Conservation (phyloP, 306 rosid genomes). For the apple (Malus domestica) region DNA sequence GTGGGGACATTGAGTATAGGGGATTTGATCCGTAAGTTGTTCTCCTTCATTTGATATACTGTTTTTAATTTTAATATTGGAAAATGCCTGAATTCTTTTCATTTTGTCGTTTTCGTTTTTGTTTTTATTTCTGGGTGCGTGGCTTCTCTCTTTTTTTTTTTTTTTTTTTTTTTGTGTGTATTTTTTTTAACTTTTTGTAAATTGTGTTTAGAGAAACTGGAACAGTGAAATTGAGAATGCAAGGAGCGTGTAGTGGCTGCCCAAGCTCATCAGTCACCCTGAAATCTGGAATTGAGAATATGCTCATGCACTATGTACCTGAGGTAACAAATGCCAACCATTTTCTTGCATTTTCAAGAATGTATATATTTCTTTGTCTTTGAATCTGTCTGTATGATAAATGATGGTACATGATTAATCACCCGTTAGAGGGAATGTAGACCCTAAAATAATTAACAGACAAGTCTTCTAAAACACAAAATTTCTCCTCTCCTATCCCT, state of each 20-base stretch:
- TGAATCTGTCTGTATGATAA: not conserved
- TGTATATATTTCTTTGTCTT: slow-evolving; percentile 3
- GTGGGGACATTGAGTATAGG: slow-evolving; percentile 87
- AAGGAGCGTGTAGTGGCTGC: slow-evolving; percentile 99
- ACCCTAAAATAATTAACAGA: too few relatives aligned
- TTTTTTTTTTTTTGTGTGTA: not conserved
- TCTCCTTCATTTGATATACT: not conserved
- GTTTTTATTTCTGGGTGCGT: not conserved
- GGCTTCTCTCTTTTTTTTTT: too few relatives aligned
- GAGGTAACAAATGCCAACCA: slow-evolving; percentile 53
- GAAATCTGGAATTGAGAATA: slow-evolving; percentile 96
- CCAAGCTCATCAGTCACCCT: slow-evolving; percentile 97
- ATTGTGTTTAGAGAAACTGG: slow-evolving; percentile 65
- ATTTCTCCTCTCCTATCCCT: too few relatives aligned
- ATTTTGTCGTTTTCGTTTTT: too few relatives aligned
- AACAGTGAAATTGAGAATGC: slow-evolving; percentile 78
- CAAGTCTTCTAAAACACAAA: too few relatives aligned
- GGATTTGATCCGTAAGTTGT: slow-evolving; percentile 62
- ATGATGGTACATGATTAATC: not conserved
- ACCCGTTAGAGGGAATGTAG: too few relatives aligned
- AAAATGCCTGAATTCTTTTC: not conserved
- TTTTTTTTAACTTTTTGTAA: not conserved
- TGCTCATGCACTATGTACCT: slow-evolving; percentile 98
- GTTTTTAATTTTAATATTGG: not conserved
- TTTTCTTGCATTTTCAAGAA: not conserved